Base-by-base conservation (phyloP, 2,329 filamentous ascomycete genomes). In the Exserohilum rostratum region DNA sequence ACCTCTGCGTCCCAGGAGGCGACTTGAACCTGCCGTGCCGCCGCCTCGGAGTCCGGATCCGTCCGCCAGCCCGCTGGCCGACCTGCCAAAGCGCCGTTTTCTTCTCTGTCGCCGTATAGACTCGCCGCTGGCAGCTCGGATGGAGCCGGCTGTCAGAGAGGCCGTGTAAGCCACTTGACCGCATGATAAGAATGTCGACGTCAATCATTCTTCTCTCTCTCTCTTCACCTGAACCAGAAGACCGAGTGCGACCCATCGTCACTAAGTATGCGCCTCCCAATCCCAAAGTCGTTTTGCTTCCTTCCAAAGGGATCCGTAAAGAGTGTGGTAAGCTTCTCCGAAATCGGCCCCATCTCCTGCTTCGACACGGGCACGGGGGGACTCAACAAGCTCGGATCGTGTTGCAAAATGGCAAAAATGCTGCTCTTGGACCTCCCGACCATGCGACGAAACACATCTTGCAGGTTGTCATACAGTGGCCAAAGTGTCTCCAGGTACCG, bases 251-350 rank as follows among this genome's bases (percentile, higher is more conserved):
- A 69, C 13, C 72, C 72, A 54, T 74, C 72, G 5, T 57, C 57
- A 42, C 68, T 74, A 31, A 72, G 46, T n/a, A 70, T 17, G 4
- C 72, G 65, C 40, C 72, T 58, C 62, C 62, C 69, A 27, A 63
- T 68, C 12, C 62, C 61, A 48, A 67, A 61, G 2, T 63, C 27
- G n/a, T 57, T 44, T 44, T 73, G 69, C 50, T 68, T 73, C 25
- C 72, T 59, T 7, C 72, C 72, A 46, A 75, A 76, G 6, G 72
- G 73, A 54, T 76, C 72, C 1, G 61, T 69, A 2, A 76, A 64
- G 18, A 76, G 57, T 4, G 60, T 20, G 1, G 66, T 70, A 12
- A 76, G 55, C 55, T 73, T 74, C 55, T 71, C 69, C 2, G 68
- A 67, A n/a, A 74, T 71, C 0, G 71, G 69, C 2, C 66, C 66